Percentiles rank a stretch among this genome's conserved stretches.
These are phyloP conservation scores for Zymoseptoria passerinii DNA, from an alignment of 2,329 filamentous ascomycete genomes.

Conservation along the genomic window DNA sequence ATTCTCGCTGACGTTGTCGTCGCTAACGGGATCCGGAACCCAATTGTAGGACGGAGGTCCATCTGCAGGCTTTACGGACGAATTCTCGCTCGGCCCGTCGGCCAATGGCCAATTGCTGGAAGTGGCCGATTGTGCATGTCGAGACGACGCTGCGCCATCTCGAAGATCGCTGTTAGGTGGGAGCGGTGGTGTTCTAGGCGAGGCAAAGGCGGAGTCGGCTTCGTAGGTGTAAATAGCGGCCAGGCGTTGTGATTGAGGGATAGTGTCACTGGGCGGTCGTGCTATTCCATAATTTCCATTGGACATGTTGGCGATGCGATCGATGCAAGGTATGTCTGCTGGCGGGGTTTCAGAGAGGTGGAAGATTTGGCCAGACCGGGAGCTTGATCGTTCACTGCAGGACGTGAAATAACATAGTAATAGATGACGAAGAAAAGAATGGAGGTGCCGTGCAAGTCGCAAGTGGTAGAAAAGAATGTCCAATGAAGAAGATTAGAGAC, in stretches of 20 bases:
- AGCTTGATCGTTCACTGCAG: no score
- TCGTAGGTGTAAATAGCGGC: slow-evolving; percentile 6
- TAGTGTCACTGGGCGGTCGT: slow-evolving; percentile 1
- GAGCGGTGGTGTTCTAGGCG: slow-evolving; percentile 11
- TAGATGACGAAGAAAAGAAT: not conserved
- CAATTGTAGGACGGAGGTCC: slow-evolving; percentile 24
- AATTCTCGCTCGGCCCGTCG: slow-evolving; percentile 6
- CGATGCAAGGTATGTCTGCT: not conserved
- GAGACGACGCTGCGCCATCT: slow-evolving; percentile 7
- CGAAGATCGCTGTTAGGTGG: slow-evolving; percentile 15
- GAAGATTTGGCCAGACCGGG: not conserved
- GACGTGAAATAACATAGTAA: not conserved
- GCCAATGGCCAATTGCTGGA: not conserved
- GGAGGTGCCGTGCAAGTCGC: no score
- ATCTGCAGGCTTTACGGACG: slow-evolving; percentile 5
- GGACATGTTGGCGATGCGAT: not conserved
- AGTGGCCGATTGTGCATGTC: not conserved
- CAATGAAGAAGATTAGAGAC: no score
- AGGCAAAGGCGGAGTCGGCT: not conserved
- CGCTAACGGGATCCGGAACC: slow-evolving; percentile 11
- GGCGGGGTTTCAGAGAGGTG: not conserved
- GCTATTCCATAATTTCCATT: not conserved
- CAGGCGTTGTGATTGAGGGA: slow-evolving; percentile 6
- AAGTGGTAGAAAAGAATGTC: no score
- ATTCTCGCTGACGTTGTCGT: slow-evolving; percentile 1